Percentiles rank a stretch among this genome's conserved stretches.
These are phyloP conservation scores for Neoascochyta sp. DNA, from an alignment of 2,329 filamentous ascomycete genomes.

Conservation along the genomic window DNA sequence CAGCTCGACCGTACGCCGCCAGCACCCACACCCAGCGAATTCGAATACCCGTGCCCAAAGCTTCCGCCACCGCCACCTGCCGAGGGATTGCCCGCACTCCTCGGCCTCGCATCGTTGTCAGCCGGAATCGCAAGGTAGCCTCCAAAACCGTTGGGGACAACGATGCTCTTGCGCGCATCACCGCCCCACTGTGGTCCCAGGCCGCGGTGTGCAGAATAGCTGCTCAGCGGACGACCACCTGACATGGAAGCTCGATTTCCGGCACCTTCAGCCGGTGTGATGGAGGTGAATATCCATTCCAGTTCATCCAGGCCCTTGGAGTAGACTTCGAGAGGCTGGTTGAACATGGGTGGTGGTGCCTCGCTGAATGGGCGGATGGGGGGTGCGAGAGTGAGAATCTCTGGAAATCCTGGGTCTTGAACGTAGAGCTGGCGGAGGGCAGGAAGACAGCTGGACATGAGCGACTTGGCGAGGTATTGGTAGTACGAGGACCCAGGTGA, in stretches of 20 bases:
- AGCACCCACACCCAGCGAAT: slow-evolving; percentile 19
- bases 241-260: slow-evolving; percentile 40
- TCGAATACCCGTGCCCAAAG: slow-evolving; percentile 20
- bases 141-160: slow-evolving; percentile 66
- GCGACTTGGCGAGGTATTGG: slow-evolving; percentile 76
- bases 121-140: slow-evolving; percentile 62
- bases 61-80: slow-evolving; percentile 19
- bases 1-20: slow-evolving; percentile 27
- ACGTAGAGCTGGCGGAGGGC: slow-evolving; percentile 76
- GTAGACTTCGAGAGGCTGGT: slow-evolving; percentile 60
- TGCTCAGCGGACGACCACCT: slow-evolving; percentile 44
- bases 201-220: slow-evolving; percentile 46
- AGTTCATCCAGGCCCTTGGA: slow-evolving; percentile 64
- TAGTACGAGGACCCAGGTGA: slow-evolving; percentile 65
- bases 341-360: slow-evolving; percentile 42
- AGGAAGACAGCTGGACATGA: slow-evolving; percentile 72
- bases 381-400: slow-evolving; percentile 70
- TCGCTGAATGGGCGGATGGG: slow-evolving; percentile 55
- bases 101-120: slow-evolving; percentile 28
- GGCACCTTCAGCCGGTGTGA: slow-evolving; percentile 50
- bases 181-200: slow-evolving; percentile 57
- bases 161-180: slow-evolving; percentile 56
- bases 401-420: slow-evolving; percentile 77
- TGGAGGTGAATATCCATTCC: slow-evolving; percentile 64
- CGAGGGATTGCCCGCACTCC: slow-evolving; percentile 30